Conservation (phyloP, 257 asterid species). For the Scutellaria minor region DNA sequence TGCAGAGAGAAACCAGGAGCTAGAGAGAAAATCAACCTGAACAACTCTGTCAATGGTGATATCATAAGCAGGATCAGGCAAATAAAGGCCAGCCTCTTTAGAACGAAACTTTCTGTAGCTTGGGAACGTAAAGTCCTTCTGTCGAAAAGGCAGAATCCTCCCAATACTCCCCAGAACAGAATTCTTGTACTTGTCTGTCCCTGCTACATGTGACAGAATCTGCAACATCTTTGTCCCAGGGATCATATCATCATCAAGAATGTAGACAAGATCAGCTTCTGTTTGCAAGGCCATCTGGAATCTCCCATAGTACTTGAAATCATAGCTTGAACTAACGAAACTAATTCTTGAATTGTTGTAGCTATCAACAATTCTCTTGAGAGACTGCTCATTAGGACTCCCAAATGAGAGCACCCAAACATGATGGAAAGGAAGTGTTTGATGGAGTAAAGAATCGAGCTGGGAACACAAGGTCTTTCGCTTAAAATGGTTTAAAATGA, state of each 20-base stretch:
- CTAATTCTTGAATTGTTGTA: constrained; percentile 78
- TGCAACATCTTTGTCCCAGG: constrained; percentile 86
- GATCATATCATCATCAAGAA: constrained; percentile 92
- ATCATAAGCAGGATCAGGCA: constrained; percentile 98
- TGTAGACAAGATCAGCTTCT: constrained; percentile 78
- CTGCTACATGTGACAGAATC: constrained; percentile 81
- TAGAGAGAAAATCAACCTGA: constrained; percentile 91
- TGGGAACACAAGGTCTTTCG: constrained; percentile 86
- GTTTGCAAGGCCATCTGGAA: constrained; percentile 94
- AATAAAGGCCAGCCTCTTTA: constrained; percentile 88
- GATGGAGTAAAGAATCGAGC: constrained; percentile 77
- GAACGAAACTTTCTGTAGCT: constrained; percentile 89
- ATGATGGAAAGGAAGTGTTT: constrained; percentile 81
- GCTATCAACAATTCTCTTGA: constrained; percentile 65
- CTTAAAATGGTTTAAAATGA: constrained; percentile 86
- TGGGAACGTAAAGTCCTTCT: constrained; percentile 78
- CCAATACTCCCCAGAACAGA: constrained; percentile 93
- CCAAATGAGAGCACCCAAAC: constrained; percentile 95
- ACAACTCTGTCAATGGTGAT: constrained; percentile 71
- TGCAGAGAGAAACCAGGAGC: constrained; percentile 95
- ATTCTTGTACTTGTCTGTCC: constrained; percentile 85
- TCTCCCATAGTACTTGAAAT: constrained; percentile 91
- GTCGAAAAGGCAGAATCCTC: constrained; percentile 86
- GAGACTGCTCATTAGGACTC: constrained; percentile 72
- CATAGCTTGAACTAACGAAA: constrained; percentile 76